Evolutionary conservation across 805 yeast genomes (phyloP).

Genomic region (Yarrowia phangngaensis): DNA sequence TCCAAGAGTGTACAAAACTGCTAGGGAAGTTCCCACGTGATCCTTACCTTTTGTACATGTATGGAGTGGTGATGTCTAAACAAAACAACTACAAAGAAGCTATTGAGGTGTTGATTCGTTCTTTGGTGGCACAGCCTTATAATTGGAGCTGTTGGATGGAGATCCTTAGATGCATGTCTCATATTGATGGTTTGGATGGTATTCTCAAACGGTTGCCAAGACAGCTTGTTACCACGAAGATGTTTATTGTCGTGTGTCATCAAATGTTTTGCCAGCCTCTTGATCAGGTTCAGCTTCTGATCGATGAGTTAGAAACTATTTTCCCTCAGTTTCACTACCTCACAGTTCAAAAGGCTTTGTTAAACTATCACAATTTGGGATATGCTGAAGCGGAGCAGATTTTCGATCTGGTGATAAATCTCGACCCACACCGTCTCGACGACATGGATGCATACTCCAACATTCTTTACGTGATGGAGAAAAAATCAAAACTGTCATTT

Average conservation of each 20-base stretch:
- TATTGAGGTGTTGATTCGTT: constrained; percentile 53
- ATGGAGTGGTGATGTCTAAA: constrained; percentile 63
- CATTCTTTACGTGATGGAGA: constrained; percentile 89
- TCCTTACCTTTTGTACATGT: constrained; percentile 67
- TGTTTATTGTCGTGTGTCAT: constrained; percentile 65
- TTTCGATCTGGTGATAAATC: constrained; percentile 67
- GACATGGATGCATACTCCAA: constrained; percentile 93
- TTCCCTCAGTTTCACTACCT: constrained; percentile 75
- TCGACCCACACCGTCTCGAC: constrained; percentile 83
- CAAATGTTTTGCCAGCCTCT: constrained; percentile 47
- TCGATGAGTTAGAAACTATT: constrained; percentile 48
- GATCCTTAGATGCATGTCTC: constrained; percentile 55
- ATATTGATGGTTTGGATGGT: constrained; percentile 54
- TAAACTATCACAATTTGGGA: constrained; percentile 80
- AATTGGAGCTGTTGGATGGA: constrained; percentile 97
- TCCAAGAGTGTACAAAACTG: constrained; percentile 41
- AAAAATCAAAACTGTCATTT: constrained; percentile 74
- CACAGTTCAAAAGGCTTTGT: constrained; percentile 75
- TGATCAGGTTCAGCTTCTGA: constrained; percentile 47
- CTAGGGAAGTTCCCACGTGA: constrained; percentile 35
- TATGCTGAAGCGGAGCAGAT: constrained; percentile 72
- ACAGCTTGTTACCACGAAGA: constrained; percentile 42
- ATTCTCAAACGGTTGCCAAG: constrained; percentile 28
- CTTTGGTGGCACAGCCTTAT: constrained; percentile 67
- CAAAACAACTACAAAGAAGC: constrained; percentile 62